Evolutionary conservation across 345 rosid genomes (phyloP).

Genomic region (Rhodamnia rubescens): DNA sequence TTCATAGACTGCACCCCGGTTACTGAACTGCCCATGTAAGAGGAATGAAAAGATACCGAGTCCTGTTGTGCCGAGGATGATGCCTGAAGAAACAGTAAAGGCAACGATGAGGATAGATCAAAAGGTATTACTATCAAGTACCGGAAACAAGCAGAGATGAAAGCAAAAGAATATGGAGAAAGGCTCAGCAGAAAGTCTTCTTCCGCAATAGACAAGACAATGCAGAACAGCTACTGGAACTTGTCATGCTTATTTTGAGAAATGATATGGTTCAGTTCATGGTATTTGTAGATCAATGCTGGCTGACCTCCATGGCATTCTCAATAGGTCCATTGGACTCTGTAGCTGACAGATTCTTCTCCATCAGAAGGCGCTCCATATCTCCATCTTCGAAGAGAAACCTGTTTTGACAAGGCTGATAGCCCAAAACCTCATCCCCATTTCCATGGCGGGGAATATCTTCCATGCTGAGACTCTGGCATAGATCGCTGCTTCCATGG

Average conservation of each 20-base stretch:
- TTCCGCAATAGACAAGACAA: background rate
- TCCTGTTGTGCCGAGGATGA: slow-evolving; percentile 41
- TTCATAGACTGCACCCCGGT: slow-evolving; percentile 14
- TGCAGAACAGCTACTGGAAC: background rate
- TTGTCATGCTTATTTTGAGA: background rate
- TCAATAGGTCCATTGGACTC: slow-evolving; percentile 33
- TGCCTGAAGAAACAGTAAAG: slow-evolving; percentile 24
- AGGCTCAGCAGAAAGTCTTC: background rate
- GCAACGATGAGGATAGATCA: background rate
- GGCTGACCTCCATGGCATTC: slow-evolving; percentile 36
- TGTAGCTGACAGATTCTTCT: slow-evolving; percentile 27
- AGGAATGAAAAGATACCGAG: slow-evolving; percentile 19
- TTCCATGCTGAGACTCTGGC: slow-evolving; percentile 39
- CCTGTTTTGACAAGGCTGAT: slow-evolving; percentile 20
- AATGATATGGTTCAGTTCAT: background rate
- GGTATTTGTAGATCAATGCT: background rate
- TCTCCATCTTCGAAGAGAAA: slow-evolving; percentile 24
- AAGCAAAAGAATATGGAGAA: background rate
- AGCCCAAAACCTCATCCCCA: slow-evolving; percentile 36
- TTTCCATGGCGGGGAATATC: slow-evolving; percentile 36
- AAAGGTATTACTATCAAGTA: background rate
- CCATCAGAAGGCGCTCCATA: slow-evolving; percentile 22
- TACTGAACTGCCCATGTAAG: slow-evolving; percentile 13
- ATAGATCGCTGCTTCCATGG: slow-evolving; percentile 43
- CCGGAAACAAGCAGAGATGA: background rate